Percentiles rank a stretch among this genome's conserved stretches.
These are phyloP conservation scores for Agrocybe pediades DNA, from an alignment of 768 basidiomycete species.

Conservation along the genomic window DNA sequence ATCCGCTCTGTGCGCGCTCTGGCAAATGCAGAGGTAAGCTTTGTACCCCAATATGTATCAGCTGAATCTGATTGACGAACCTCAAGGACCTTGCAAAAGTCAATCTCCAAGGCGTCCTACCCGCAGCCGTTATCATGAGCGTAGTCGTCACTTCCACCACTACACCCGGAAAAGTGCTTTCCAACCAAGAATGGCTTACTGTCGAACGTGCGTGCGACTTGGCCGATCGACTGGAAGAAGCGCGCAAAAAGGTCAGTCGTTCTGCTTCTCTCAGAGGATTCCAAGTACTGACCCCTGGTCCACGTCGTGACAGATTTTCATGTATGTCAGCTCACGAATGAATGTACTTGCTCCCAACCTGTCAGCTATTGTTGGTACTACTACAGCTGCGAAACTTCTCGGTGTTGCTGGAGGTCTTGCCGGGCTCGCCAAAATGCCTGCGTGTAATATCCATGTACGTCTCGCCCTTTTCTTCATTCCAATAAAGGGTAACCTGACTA, in stretches of 20 bases:
- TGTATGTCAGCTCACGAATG: slow-evolving; percentile 99
- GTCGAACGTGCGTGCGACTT: slow-evolving; percentile 88
- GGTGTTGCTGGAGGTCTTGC: slow-evolving; percentile 95
- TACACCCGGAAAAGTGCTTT: slow-evolving; percentile 74
- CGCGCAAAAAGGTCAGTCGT: slow-evolving; percentile 81
- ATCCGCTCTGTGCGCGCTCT: slow-evolving; percentile 88
- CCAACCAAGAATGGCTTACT: slow-evolving; percentile 73
- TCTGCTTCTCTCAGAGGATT: neutral
- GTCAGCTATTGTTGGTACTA: slow-evolving; percentile 97
- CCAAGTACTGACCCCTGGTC: slow-evolving; percentile 2
- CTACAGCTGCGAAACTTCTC: slow-evolving; percentile 96
- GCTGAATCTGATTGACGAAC: neutral
- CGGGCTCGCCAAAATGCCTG: slow-evolving; percentile 91
- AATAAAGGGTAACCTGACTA: neutral
- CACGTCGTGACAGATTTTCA: slow-evolving; percentile 71
- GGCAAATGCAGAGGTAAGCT: slow-evolving; percentile 73
- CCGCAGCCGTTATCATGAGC: slow-evolving; percentile 91
- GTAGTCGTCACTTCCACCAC: slow-evolving; percentile 96
- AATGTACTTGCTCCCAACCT: slow-evolving; percentile 97
- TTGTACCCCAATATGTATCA: slow-evolving; percentile 7
- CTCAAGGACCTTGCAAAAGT: slow-evolving; percentile 84
- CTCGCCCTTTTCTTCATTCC: neutral
- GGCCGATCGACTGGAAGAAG: slow-evolving; percentile 85
- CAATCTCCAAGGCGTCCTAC: slow-evolving; percentile 75
- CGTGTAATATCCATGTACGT: slow-evolving; percentile 92